These are phyloP conservation scores for Spergularia bocconei DNA, from an alignment of 148 eudicot genomes.

Conservation along the genomic window DNA sequence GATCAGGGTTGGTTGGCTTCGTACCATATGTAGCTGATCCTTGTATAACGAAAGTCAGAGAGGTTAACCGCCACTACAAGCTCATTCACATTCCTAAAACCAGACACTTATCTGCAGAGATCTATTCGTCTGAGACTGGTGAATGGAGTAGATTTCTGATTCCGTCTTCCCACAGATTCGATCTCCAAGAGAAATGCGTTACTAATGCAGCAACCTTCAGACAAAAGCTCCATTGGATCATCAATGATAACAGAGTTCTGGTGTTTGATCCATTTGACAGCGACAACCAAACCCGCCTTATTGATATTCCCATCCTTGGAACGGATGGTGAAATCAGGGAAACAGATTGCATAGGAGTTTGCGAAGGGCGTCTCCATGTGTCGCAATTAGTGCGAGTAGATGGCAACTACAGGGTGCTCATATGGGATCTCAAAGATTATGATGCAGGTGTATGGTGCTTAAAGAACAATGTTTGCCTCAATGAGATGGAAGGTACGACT, in stretches of 20 bases:
- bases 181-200: background rate
- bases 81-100: slow-evolving; percentile 13
- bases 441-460: slow-evolving; percentile 3
- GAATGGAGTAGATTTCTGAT: slow-evolving; percentile 14
- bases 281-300: slow-evolving; percentile 1
- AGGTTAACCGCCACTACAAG: slow-evolving; percentile 1
- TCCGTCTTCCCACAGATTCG: background rate
- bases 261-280: slow-evolving; percentile 12
- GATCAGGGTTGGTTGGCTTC: slow-evolving; percentile 6
- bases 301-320: slow-evolving; percentile 9
- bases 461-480: slow-evolving; percentile 11
- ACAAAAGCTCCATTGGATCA: slow-evolving; percentile 19
- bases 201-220: slow-evolving; percentile 3
- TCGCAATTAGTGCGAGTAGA: slow-evolving; percentile 17
- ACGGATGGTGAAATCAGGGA: slow-evolving; percentile 8
- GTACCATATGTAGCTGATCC: background rate
- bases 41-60: background rate
- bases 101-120: background rate
- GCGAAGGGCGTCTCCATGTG: slow-evolving; percentile 11
- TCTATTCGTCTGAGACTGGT: slow-evolving; percentile 20
- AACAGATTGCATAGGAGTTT: slow-evolving; percentile 11
- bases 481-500: slow-evolving; percentile 1
- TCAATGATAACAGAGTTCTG: slow-evolving; percentile 9
- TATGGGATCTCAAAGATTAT: slow-evolving; percentile 21
- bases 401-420: slow-evolving; percentile 1